These are phyloP conservation scores for Chaetomium strumarium DNA, from an alignment of 2,329 filamentous ascomycete species.

Conservation along the genomic window DNA sequence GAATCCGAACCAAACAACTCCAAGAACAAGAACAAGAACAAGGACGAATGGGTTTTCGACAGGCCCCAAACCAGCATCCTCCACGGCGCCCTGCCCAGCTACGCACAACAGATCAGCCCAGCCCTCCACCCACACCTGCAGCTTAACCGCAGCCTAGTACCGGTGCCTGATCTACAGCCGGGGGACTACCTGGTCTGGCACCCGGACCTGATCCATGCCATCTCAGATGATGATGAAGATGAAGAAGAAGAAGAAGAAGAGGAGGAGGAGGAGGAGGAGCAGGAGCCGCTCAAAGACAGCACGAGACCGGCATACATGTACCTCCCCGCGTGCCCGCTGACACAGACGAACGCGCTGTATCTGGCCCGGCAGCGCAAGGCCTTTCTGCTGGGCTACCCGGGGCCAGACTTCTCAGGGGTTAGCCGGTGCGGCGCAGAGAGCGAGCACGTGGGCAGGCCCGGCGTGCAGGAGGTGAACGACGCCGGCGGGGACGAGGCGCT, in stretches of 20 bases:
- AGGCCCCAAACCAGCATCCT: slow-evolving; percentile 44
- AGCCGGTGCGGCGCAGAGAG: slow-evolving; percentile 30
- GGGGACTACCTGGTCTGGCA: slow-evolving; percentile 77
- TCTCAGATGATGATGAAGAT: too few species aligned
- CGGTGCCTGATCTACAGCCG: slow-evolving; percentile 60
- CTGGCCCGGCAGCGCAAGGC: slow-evolving; percentile 38
- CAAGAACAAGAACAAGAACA: slow-evolving; percentile 32
- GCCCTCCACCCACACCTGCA: slow-evolving; percentile 68
- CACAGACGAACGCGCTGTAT: slow-evolving; percentile 39
- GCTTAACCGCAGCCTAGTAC: slow-evolving; percentile 61
- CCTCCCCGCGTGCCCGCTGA: slow-evolving; percentile 37
- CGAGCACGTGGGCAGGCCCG: slow-evolving; percentile 31
- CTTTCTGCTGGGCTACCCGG: slow-evolving; percentile 37
- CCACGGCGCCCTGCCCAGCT: slow-evolving; percentile 65
- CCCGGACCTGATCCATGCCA: slow-evolving; percentile 61
- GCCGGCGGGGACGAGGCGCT: slow-evolving; percentile 36
- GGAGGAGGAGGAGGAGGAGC: too few species aligned
- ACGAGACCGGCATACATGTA: slow-evolving; percentile 32
- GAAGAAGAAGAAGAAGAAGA: too few species aligned
- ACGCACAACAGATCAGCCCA: slow-evolving; percentile 63
- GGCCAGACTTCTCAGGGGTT: slow-evolving; percentile 33
- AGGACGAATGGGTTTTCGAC: slow-evolving; percentile 50
- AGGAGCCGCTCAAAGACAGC: too few species aligned
- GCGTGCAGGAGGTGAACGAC: slow-evolving; percentile 34
- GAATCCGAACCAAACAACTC: background rate